These are phyloP conservation scores for Marasmius fiardii DNA, from an alignment of 1,284 basidiomycete genomes.

Conservation along the genomic window DNA sequence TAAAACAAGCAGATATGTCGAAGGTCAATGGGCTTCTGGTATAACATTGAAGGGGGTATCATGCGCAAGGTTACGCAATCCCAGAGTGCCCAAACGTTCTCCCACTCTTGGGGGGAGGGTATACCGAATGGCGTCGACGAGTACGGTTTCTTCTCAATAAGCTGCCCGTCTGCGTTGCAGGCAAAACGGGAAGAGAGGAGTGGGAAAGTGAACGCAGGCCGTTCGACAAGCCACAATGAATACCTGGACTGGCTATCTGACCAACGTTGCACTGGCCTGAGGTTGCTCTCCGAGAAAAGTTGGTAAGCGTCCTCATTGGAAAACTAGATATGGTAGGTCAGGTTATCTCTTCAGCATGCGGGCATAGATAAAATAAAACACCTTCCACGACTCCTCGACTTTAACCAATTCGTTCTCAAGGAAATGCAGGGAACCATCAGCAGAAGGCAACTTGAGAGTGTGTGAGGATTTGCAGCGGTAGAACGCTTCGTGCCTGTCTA, in stretches of 20 bases:
- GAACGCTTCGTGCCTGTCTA: conserved; percentile 87
- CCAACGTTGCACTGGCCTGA: conserved; percentile 90
- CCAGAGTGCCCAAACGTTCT: conserved; percentile 85
- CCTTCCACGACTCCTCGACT: conserved; percentile 90
- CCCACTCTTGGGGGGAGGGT: conserved; percentile 80
- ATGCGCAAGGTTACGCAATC: conserved; percentile 85
- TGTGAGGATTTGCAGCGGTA: conserved; percentile 71
- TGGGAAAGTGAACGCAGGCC: conserved; percentile 78
- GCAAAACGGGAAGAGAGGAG: conserved; percentile 37
- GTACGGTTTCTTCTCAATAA: conserved; percentile 20
- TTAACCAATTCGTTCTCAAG: conserved; percentile 75
- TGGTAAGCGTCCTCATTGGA: conserved; percentile 71
- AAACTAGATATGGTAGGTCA: conserved; percentile 49
- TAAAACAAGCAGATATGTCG: conserved; percentile 91
- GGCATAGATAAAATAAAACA: conserved; percentile 28
- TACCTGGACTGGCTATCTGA: conserved; percentile 72
- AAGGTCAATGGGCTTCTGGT: conserved; percentile 91
- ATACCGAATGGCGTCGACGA: conserved; percentile 54
- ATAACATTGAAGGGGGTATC: conserved; percentile 86
- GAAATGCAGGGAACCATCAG: conserved; percentile 46
- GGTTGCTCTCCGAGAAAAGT: conserved; percentile 74
- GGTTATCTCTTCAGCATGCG: not conserved
- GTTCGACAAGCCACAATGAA: conserved; percentile 89
- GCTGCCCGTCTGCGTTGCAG: conserved; percentile 21
- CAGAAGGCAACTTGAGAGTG: conserved; percentile 51